A percentile compares a stretch with the other conserved stretches of the same genome.
These are phyloP conservation scores for Macrocybe gigantea DNA, from an alignment of 768 basidiomycete species.

Conservation along the genomic window DNA sequence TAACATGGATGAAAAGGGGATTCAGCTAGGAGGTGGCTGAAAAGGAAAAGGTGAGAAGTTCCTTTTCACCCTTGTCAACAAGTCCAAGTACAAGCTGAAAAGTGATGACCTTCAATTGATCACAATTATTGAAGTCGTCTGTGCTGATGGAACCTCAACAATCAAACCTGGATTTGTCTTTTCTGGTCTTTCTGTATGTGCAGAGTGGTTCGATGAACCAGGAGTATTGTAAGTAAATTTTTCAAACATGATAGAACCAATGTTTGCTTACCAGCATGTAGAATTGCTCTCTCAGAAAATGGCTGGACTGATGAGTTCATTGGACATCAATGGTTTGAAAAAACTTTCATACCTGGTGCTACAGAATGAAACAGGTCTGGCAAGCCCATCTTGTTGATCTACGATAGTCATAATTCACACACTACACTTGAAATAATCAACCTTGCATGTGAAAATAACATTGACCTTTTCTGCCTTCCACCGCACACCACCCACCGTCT, in stretches of 20 bases:
- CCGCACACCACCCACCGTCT: conserved; percentile 31
- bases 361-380: conserved; percentile 7
- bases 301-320: conserved; percentile 36
- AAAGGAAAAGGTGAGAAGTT: neutral
- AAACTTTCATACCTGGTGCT: conserved; percentile 25
- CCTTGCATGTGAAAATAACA: conserved; percentile 18
- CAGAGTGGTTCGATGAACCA: neutral
- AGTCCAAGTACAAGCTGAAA: neutral
- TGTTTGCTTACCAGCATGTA: conserved; percentile 8
- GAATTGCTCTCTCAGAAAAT: conserved; percentile 27
- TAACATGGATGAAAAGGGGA: neutral
- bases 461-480: conserved; percentile 30
- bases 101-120: neutral
- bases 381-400: conserved; percentile 22
- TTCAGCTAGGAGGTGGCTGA: neutral
- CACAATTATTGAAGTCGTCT: neutral
- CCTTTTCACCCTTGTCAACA: neutral
- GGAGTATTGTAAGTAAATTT: neutral
- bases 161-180: neutral
- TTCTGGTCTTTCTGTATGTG: neutral
- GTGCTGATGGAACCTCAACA: neutral
- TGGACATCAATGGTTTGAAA: conserved; percentile 31
- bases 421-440: conserved; percentile 22
- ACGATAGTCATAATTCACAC: conserved; percentile 34
- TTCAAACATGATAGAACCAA: neutral